Base-by-base conservation (phyloP, 2,329 filamentous ascomycete genomes). In the Ascomycota sp. region DNA sequence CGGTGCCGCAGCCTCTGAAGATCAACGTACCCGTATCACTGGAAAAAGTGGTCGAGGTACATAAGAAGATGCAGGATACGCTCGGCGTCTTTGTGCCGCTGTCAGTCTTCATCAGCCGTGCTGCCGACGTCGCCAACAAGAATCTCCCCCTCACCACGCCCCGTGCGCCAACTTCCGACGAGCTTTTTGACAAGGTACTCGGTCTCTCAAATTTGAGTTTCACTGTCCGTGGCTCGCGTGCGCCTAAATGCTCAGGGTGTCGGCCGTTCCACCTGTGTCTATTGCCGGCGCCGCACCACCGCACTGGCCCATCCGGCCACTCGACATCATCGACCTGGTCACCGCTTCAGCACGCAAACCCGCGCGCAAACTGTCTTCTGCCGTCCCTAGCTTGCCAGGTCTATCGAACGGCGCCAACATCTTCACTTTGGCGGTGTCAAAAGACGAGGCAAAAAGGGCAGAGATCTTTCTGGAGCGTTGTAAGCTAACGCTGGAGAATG, bases 101-200 rank as follows among this genome's bases (percentile, higher is more conserved):
- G 5, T 81, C 79, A 2, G 82, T 78, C 9, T 93, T 95, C 56
- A 71, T 98, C 47, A 66, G 73, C 32, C 76, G 83, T 31, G 89
- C 89, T 25, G 69, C 79, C 25, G 75, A 89, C 43, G 56, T 92
- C 19, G 89, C 89, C 35, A 95, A 95, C 54, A 76, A 89, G 37
- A 71, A 78, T 27, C 67, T 95, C 7, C 86, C 86, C 20, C 67
- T 72, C 5, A 63, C 70, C 35, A 59, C 15, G 15, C 15, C 60
- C 35, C 63, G 66, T 27, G 36, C 43, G 26, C 75, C 76, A 10
- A 74, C 78, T 1, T 60, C 76, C 23, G 69, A 83, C 45, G 82
- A 92, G 48, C 69, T 98, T 9, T 95, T 95, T 56, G 74, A 94
- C 47, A 73, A 86, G 43, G 63, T 95, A 10, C 65, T 98, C 7